These are phyloP conservation scores for Xerocomus spinulosus DNA, from an alignment of 768 basidiomycete genomes.

Conservation along the genomic window DNA sequence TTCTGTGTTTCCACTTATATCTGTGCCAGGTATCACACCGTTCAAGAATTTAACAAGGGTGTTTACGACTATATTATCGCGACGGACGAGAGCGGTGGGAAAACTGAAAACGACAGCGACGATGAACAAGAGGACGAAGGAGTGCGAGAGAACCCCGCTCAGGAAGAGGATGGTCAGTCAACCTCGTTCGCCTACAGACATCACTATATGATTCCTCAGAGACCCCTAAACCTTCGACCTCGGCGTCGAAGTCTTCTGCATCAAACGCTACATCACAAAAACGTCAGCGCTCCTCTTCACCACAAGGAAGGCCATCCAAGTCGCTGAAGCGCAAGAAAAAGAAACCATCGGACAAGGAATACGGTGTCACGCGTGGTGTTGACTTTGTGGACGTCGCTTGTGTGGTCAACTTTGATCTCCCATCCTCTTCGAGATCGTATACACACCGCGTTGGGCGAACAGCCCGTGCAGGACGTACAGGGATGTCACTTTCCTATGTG, in stretches of 20 bases:
- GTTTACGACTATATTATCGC: conserved; percentile 99
- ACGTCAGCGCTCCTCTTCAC: conserved; percentile 53
- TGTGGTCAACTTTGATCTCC: conserved; percentile 98
- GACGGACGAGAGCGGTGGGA: conserved; percentile 79
- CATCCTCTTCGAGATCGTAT: conserved; percentile 79
- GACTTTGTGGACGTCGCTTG: conserved; percentile 97
- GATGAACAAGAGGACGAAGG: conserved; percentile 40
- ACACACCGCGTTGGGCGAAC: conserved; percentile 96
- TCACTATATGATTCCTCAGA: conserved; percentile 37
- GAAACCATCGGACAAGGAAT: conserved; percentile 64
- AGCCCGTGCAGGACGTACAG: conserved; percentile 90
- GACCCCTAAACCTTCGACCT: conserved; percentile 33
- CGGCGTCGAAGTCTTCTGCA: conserved; percentile 10
- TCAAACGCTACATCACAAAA: conserved; percentile 36
- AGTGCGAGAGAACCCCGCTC: not conserved
- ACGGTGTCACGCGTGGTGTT: conserved; percentile 91
- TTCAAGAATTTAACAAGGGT: conserved; percentile 98
- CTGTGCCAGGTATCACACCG: conserved; percentile 75
- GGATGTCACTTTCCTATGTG: conserved; percentile 87
- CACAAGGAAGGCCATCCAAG: conserved; percentile 35
- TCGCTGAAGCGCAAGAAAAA: conserved; percentile 49
- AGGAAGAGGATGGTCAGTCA: conserved; percentile 30
- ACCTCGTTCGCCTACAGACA: conserved; percentile 15
- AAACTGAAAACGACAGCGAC: conserved; percentile 47
- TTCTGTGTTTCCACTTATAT: conserved; percentile 2